Base-by-base conservation (phyloP, 169 alveolate genomes). In the Theileria annulata region DNA sequence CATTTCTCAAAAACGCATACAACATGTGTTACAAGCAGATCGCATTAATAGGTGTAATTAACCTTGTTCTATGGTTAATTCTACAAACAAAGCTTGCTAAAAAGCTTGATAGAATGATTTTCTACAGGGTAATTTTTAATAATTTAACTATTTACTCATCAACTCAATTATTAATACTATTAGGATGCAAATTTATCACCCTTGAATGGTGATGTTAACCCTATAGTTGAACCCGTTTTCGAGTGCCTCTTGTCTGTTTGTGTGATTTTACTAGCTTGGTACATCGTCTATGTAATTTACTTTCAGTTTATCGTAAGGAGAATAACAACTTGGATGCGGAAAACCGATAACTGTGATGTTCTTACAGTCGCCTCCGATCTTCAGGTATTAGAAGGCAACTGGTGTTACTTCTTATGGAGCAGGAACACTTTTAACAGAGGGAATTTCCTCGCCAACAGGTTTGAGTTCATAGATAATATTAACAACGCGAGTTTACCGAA, bases 21-120 rank as follows among this genome's bases (percentile, higher is more conserved):
- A 91, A 93, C 64, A 89, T 91, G 25, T 92, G 94, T 25, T 90
- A 85, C 80, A 86, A 93, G 28, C 96, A 93, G 54, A 87, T 93
- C 58, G 91, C 95, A 12, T 58, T 85, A 49, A 93, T 93, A 51
- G 88, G 94, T 49, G 86, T 93, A n/a, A 88, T 93, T 49, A 90
- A 83, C 49, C 84, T 93, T 21, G 75, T 92, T 4, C 85, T 93
- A 31, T 91, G 95, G 94, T 90, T 93, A 49, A 82, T 82, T 58
- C 82, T 93, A 73, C 96, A 93, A 35, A 82, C 96, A n/a, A 92
- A 89, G 33, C 23, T 89, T 27, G 95, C 96, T 4, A 87, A 66
- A 47, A 79, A 81, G 19, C 79, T 93, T 37, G 96, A 93, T 70
- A 83, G 73, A 31, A 73, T 90, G 30, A 71, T 93, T 54, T 81